A percentile compares a stretch with the other conserved stretches of the same genome.
These are phyloP conservation scores for Amylocarpus encephaloides DNA, from an alignment of 2,329 filamentous ascomycete species.

Conservation along the genomic window DNA sequence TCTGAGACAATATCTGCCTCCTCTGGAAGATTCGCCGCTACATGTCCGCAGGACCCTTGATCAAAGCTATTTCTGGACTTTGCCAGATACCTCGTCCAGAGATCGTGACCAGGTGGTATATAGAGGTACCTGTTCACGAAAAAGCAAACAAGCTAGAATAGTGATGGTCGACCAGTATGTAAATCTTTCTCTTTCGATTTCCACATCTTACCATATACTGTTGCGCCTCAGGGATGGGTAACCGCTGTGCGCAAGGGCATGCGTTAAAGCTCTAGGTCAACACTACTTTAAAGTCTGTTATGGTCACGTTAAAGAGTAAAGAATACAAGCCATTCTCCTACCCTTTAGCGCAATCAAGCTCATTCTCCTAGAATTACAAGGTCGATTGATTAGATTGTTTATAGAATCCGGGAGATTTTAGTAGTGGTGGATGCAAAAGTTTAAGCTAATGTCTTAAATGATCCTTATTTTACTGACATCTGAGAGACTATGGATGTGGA, in stretches of 20 bases:
- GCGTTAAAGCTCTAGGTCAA: no score
- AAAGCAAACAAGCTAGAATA: conserved; percentile 17
- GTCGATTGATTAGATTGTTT: no score
- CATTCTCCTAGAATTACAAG: no score
- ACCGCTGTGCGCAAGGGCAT: no score
- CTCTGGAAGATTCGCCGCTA: conserved; percentile 28
- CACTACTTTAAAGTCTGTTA: no score
- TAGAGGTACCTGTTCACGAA: conserved; percentile 9
- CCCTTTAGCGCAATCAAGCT: no score
- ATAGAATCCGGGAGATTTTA: no score
- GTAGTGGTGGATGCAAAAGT: no score
- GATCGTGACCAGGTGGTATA: conserved; percentile 30
- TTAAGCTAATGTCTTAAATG: no score
- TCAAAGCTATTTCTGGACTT: conserved; percentile 37
- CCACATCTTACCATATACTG: neutral
- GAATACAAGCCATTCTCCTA: no score
- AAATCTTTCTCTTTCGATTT: neutral
- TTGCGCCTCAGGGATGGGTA: neutral
- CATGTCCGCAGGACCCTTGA: conserved; percentile 41
- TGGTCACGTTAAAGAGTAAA: no score
- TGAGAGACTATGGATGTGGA: conserved; percentile 37
- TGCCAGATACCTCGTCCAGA: conserved; percentile 33
- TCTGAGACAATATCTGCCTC: conserved; percentile 15
- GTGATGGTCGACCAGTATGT: conserved; percentile 37
- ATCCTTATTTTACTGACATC: neutral